Base-by-base conservation (phyloP, 352 stramenopile species). In the Globisporangium lucens region DNA sequence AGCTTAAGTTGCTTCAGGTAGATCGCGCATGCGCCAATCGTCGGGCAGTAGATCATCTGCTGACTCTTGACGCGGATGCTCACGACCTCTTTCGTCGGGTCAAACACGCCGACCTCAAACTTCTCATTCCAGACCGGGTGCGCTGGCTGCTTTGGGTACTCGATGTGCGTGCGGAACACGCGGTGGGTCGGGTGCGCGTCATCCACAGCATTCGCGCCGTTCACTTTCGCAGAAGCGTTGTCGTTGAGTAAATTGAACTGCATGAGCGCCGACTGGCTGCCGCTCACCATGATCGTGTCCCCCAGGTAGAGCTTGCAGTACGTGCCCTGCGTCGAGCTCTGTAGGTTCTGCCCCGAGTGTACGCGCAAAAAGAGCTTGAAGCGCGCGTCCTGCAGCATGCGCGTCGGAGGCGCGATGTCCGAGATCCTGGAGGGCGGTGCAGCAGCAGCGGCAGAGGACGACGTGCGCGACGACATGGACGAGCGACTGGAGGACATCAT, bases 291-390 rank as follows among this genome's bases (percentile, higher is more conserved):
- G 24, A 76, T 68, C 38, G 74, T 73, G 6, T 89, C 76, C 2
- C 82, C 85, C 36, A 91, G 43, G 53, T 93, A 91, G n/a, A 91
- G 55, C 68, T 90, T 93, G 63, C 79, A 90, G 71, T 91, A 93
- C 9, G 75, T 81, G 33, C 72, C 64, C 57, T 83, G 75, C 24
- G 79, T 69, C 27, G 80, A 71, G 4, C 70, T 70, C 29, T 81
- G 56, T 38, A 92, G 60, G 29, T 83, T 77, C 29, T 77, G 69
- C 38, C 75, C 82, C 58, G 84, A 92, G 65, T 91, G 82, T 29
- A 93, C 81, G 41, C 82, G 85, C 35, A 93, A 56, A 56, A 79
- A 89, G 58, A 93, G 74, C 56, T 78, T 88, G 66, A 84, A 89
- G 58, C 64, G 64, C 33, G 70, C 24, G 33, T 57, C 68, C 46